Base-by-base conservation (phyloP, 257 asterid species). In the Cordia subcordata region DNA sequence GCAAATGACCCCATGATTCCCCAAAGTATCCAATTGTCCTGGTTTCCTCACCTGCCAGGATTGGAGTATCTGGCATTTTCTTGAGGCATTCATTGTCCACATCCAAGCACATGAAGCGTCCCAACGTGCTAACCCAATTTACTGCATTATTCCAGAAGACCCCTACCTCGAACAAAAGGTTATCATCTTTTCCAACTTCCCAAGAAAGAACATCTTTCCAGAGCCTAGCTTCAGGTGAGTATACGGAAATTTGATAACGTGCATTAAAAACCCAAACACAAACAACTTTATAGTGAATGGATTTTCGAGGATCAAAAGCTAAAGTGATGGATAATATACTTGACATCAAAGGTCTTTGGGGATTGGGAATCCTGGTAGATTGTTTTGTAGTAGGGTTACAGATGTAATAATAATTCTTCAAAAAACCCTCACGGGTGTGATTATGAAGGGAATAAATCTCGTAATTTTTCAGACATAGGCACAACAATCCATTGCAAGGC, bases 381-480 rank as follows among this genome's bases (percentile, higher is more conserved):
- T 58, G 44, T 14, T 58, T 13, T 8, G 63, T 58, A 15, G 63
- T 58, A 15, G 63, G 63, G 53, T 58, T 58, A 42, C 63, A 58
- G 0, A 58, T 58, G 11, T 58, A 44, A 9, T 58, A 44, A 9
- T 40, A 58, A 10, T 35, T 27, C 38, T 37, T 35, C 1, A 27
- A 38, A 18, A 5, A n/a, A 18, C 5, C 3, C 35, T 27, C 35
- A 27, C 35, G 6, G 35, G 6, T 27, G 35, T 6, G 35, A 27
- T 6, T 6, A 27, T 27, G 35, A 27, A 27, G 35, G 35, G 35
- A 27, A 6, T 27, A 27, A 19, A 10, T 11, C 49, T 19, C 61
- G 17, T 11, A 57, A 27, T 19, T 42, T 10, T 21, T 13, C 12
- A 45, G 9, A 37, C 53, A 21, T 22, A 58, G 22, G 35, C 63